These are phyloP conservation scores for Vaccinium vitisidaea DNA, from an alignment of 148 eudicot species.

Conservation along the genomic window DNA sequence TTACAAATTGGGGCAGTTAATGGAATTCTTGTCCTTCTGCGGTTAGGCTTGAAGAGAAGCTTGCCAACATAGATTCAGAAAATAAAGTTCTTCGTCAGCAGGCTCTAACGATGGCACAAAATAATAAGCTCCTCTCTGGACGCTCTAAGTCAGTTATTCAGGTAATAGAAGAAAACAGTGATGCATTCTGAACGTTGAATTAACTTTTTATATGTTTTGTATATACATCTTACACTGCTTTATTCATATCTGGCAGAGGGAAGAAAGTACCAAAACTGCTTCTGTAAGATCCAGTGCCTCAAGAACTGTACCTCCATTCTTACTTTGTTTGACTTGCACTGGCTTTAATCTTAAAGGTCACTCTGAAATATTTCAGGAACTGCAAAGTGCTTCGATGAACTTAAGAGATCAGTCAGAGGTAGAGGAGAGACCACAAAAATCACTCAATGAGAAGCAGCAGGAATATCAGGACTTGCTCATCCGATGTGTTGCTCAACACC, in stretches of 20 bases:
- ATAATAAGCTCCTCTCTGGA: slow-evolving; percentile 57
- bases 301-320: not conserved
- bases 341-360: slow-evolving; percentile 4
- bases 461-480: slow-evolving; percentile 90
- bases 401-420: slow-evolving; percentile 51
- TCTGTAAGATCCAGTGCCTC: slow-evolving; percentile 29
- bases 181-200: not conserved
- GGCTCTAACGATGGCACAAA: slow-evolving; percentile 78
- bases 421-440: slow-evolving; percentile 80
- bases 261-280: slow-evolving; percentile 54
- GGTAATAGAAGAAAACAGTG: slow-evolving; percentile 37
- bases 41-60: slow-evolving; percentile 83
- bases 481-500: slow-evolving; percentile 82
- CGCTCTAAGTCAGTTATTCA: slow-evolving; percentile 72
- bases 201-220: slow-evolving; percentile 3
- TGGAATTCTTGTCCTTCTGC: slow-evolving; percentile 26
- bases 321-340: slow-evolving; percentile 8
- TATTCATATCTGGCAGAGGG: slow-evolving; percentile 55
- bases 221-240: slow-evolving; percentile 17
- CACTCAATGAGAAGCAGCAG: slow-evolving; percentile 87
- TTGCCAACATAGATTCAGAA: slow-evolving; percentile 70
- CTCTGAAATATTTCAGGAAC: slow-evolving; percentile 45
- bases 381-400: slow-evolving; percentile 55
- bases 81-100: slow-evolving; percentile 89
- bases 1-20: slow-evolving; percentile 20